Base-by-base conservation (phyloP, 2,329 filamentous ascomycete genomes). In the Ophiostoma novo-ulmi region DNA sequence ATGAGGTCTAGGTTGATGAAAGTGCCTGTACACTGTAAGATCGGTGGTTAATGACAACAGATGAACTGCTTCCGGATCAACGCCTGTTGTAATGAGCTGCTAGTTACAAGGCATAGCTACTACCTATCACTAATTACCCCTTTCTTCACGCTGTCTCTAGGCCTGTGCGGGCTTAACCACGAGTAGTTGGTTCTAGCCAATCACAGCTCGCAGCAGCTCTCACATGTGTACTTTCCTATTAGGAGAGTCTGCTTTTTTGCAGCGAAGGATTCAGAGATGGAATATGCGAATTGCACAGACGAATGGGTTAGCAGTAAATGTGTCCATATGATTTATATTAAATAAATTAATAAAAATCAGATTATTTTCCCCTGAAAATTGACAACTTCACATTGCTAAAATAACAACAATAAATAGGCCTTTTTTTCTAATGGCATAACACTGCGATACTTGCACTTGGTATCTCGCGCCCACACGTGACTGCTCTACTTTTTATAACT, bases 141-240 rank as follows among this genome's bases (percentile, higher is more conserved):
- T 35, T 63, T 63, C 58, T 63, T 63, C 58, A 63, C 58, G 58
- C 20, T 63, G 58, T 63, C 10, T 17, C 52, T 14, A 26, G n/a
- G n/a, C 22, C 22, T 26, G 52, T 17, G 52, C 22, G 44, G 20
- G 44, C 17, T 48, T 7, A 48, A 20, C 17, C 44, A 20, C 44
- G 38, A 48, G 7, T 20, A 20, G 17, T 14, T 26, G 17, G 1
- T 63, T 63, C 1, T 22, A 20, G 26, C 58, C 58, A 63, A 63
- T 63, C 26, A 63, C 13, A 63, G 58, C 26, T 17, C 14, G 6
- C 26, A 35, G 58, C 26, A 26, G 5, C 26, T 61, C 26, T 63
- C 58, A 63, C 55, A 61, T 58, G 52, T 58, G 52, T 58, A 20
- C 52, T 22, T 58, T 11, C 52, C 52, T 58, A 58, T 26, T 26